Base-by-base conservation (phyloP, 345 rosid genomes). In the Turritis glabra region DNA sequence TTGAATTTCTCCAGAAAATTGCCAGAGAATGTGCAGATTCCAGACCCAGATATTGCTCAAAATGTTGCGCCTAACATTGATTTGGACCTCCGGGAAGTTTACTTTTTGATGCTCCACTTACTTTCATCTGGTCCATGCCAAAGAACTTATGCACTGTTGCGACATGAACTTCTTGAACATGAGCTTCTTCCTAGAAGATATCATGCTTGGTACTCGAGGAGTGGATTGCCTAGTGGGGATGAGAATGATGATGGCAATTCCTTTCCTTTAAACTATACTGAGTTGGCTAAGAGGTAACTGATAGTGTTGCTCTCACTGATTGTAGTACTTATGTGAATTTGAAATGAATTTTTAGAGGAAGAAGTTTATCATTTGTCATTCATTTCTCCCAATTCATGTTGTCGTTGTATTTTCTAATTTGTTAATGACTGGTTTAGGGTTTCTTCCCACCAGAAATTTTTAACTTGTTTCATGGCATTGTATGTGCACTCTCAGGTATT, bases 181-280 rank as follows among this genome's bases (percentile, higher is more conserved):
- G 91, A 92, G 79, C 91, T 92, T 78, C 82, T 90, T 70, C 99
- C 99, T 18, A 82, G 97, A 85, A 90, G 98, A 81, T 96, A 87
- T 76, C 98, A 92, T 86, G 91, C 97, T 68, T 88, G 94, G 96
- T 92, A 90, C 85, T 89, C 99, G 11, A 87, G 99, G 82, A 82
- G 56, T 73, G 95, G 96, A 37, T 77, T 69, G 78, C 82, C 30
- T 58, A 87, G 84, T 51, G 84, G 88, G 43, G 86, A 88, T 72
- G 92, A 84, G 79, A 80, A 87, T 73, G 97, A 92, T 82, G 91
- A 87, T 80, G 95, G 95, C 74, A 37, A 59, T 56, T 92, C 98
- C 43, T 90, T 85, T 67, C 98, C 98, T 7, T 76, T 92, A 65
- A 85, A 81, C 71, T 90, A 90, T 73, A 65, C 80, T 64, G 83